These are phyloP conservation scores for Cryptococcus jaspeensis DNA, from an alignment of 1,284 basidiomycete species.

Conservation along the genomic window DNA sequence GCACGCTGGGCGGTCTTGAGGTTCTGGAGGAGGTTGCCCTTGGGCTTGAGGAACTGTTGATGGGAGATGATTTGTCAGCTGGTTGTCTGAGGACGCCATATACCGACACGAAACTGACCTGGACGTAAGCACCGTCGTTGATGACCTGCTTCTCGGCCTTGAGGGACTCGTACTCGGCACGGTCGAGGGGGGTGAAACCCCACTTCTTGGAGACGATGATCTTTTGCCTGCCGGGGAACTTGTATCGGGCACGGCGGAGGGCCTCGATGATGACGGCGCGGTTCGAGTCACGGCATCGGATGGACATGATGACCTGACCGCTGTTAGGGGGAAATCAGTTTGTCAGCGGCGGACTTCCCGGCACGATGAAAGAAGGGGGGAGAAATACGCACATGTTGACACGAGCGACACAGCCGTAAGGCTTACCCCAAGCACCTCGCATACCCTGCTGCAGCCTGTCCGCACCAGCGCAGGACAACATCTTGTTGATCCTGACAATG, in stretches of 20 bases:
- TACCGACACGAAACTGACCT: conserved; percentile 56
- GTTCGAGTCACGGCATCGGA: conserved; percentile 89
- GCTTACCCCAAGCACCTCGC: conserved; percentile 99
- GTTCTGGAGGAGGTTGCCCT: conserved; percentile 80
- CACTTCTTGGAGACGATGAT: conserved; percentile 97
- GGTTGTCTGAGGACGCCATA: conserved; percentile 5
- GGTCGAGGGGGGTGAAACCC: conserved; percentile 95
- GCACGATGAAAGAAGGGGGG: neutral
- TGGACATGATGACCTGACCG: conserved; percentile 93
- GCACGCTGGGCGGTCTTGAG: conserved; percentile 78
- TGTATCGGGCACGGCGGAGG: conserved; percentile 95
- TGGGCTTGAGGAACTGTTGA: conserved; percentile 82
- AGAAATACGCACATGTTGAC: conserved; percentile 47
- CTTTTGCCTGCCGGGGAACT: conserved; percentile 99
- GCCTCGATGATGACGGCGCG: conserved; percentile 91
- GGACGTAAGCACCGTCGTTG: conserved; percentile 58
- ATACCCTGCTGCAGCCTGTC: conserved; percentile 97
- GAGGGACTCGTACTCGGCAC: conserved; percentile 82
- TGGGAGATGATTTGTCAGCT: conserved; percentile 56
- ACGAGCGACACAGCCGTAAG: conserved; percentile 67
- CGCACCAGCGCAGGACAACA: conserved; percentile 98
- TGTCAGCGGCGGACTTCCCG: neutral
- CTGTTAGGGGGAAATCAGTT: conserved; percentile 60
- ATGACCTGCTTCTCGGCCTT: conserved; percentile 85
- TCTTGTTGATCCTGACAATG: conserved; percentile 99